Percentiles rank a stretch among this genome's conserved stretches.
Conservation (phyloP, 345 rosid species). For the Litchi chinensis region DNA sequence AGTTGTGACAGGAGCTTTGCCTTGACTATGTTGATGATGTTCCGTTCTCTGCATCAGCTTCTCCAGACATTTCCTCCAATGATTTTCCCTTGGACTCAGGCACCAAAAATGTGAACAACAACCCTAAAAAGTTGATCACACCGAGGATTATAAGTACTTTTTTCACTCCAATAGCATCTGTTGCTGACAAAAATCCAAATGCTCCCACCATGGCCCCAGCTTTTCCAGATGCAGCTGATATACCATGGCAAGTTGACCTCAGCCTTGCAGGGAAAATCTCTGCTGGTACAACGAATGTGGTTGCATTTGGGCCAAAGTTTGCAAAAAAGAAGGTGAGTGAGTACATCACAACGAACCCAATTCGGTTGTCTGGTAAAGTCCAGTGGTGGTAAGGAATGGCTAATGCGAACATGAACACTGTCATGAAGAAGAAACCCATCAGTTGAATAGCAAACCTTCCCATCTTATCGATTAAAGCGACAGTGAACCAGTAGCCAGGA, state of each 20-base stretch:
- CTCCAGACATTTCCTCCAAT: slow-evolving; percentile 63
- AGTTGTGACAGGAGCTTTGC: not conserved
- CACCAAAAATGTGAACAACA: slow-evolving; percentile 39
- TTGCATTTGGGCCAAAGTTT: slow-evolving; percentile 82
- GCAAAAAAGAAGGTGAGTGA: slow-evolving; percentile 74
- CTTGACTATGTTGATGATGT: not conserved
- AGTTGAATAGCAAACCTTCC: slow-evolving; percentile 61
- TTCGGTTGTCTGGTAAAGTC: slow-evolving; percentile 47
- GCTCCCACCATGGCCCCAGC: slow-evolving; percentile 76
- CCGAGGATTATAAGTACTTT: slow-evolving; percentile 43
- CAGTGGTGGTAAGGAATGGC: slow-evolving; percentile 78
- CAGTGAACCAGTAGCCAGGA: slow-evolving; percentile 70
- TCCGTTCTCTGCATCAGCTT: slow-evolving; percentile 33
- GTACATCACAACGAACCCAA: slow-evolving; percentile 62
- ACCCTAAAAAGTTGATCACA: slow-evolving; percentile 42
- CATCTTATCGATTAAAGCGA: slow-evolving; percentile 42
- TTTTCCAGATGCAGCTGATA: slow-evolving; percentile 72
- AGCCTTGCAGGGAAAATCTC: slow-evolving; percentile 82
- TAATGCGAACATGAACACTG: slow-evolving; percentile 57
- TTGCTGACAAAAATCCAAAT: slow-evolving; percentile 54
- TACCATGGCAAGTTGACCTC: slow-evolving; percentile 82
- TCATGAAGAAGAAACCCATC: slow-evolving; percentile 66
- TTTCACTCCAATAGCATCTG: slow-evolving; percentile 46
- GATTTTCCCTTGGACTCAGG: slow-evolving; percentile 64
- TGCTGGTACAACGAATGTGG: slow-evolving; percentile 75